Conservation (phyloP, 306 rosid genomes). For the Trifolium repens region DNA sequence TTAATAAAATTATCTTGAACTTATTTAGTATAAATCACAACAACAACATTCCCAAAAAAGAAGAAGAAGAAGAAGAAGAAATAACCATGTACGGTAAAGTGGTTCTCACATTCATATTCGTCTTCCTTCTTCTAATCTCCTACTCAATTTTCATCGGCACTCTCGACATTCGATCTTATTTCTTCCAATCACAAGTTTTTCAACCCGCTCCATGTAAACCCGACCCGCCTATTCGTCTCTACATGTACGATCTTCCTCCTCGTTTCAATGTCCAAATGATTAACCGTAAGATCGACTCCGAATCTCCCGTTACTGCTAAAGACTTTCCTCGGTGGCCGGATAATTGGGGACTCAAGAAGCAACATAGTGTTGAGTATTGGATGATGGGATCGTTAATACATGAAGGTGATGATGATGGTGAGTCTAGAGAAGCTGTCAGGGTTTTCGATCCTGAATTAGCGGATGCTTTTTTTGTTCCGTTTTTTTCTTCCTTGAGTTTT, state of each 20-base stretch:
- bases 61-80: too few relatives aligned
- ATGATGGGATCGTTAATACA: slow-evolving; percentile 91
- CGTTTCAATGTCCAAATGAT: slow-evolving; percentile 88
- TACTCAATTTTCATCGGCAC: slow-evolving; percentile 70
- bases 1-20: too few relatives aligned
- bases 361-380: slow-evolving; percentile 97
- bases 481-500: slow-evolving; percentile 91
- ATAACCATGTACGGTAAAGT: slow-evolving; percentile 60
- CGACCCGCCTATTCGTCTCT: slow-evolving; percentile 64
- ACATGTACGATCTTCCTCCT: slow-evolving; percentile 95
- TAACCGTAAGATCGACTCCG: slow-evolving; percentile 52
- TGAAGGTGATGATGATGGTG: slow-evolving; percentile 43
- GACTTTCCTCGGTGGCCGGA: slow-evolving; percentile 83
- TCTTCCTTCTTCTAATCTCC: slow-evolving; percentile 57
- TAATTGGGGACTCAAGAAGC: slow-evolving; percentile 80
- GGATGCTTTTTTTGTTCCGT: slow-evolving; percentile 87
- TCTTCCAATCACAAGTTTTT: slow-evolving; percentile 53
- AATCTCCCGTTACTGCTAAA: slow-evolving; percentile 59
- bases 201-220: slow-evolving; percentile 46
- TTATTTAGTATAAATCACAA: background rate
- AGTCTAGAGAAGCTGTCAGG: slow-evolving; percentile 65
- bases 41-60: background rate
- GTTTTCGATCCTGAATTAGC: slow-evolving; percentile 88
- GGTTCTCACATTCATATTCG: slow-evolving; percentile 52
- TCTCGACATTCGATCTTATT: slow-evolving; percentile 70